These are phyloP conservation scores for Globisporangium alternatum DNA, from an alignment of 352 stramenopile species.

Conservation along the genomic window DNA sequence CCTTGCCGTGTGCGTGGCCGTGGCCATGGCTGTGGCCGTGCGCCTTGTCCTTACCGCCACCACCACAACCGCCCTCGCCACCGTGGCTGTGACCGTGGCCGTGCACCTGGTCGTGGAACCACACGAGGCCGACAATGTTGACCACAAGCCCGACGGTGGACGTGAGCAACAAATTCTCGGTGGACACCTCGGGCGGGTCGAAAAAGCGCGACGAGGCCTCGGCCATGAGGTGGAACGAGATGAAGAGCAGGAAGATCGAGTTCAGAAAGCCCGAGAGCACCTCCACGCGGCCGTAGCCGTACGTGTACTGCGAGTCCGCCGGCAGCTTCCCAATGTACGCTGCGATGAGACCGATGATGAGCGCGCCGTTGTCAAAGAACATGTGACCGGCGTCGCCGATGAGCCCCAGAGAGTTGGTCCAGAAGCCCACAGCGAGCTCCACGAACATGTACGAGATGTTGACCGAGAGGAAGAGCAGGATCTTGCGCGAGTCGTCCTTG, in stretches of 20 bases:
- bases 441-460: constrained; percentile 89
- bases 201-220: constrained; percentile 75
- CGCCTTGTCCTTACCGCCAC: constrained; percentile 28
- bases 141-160: constrained; percentile 78
- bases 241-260: constrained; percentile 78
- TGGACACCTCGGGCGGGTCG: constrained; percentile 72
- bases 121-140: constrained; percentile 87
- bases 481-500: constrained; percentile 64
- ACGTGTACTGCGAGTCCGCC: constrained; percentile 71
- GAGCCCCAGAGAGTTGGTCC: constrained; percentile 82
- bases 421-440: constrained; percentile 80
- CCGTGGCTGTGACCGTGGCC: constrained; percentile 62
- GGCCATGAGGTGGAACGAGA: constrained; percentile 80
- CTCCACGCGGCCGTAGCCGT: constrained; percentile 84
- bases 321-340: constrained; percentile 81
- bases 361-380: constrained; percentile 84
- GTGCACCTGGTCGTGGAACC: constrained; percentile 89
- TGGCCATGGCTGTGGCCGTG: constrained; percentile 66
- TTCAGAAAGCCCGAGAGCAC: constrained; percentile 88
- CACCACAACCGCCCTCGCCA: constrained; percentile 24
- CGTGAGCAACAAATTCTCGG: constrained; percentile 83
- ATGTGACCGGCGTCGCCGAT: constrained; percentile 88
- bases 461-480: constrained; percentile 78
- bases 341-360: constrained; percentile 81
- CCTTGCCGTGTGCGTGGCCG: constrained; percentile 19